A percentile compares a stretch with the other conserved stretches of the same genome.
phyloP scores from a whole-genome alignment of 2,329 filamentous ascomycete genomes.

The Fusarium siculi region DNA sequence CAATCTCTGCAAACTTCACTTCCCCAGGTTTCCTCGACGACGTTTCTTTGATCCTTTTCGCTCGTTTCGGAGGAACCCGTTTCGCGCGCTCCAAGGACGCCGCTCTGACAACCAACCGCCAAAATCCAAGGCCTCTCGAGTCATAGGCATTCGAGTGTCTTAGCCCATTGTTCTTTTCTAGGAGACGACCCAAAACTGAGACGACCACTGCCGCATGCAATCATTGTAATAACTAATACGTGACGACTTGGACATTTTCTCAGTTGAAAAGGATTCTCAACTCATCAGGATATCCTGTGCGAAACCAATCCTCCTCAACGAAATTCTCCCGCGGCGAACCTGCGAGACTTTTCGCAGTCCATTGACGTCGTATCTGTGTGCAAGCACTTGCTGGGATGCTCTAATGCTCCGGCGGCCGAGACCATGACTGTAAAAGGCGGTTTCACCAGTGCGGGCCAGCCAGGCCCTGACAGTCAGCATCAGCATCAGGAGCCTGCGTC shows the following conservation, averaged over 20 bases:
- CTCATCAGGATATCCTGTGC: background rate
- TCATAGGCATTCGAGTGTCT: conserved; percentile 32
- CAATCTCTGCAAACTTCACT: conserved; percentile 7
- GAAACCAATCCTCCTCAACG: background rate
- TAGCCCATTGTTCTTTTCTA: conserved; percentile 25
- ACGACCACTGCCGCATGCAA: conserved; percentile 28
- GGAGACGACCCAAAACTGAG: conserved; percentile 19
- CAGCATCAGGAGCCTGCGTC: conserved; percentile 13
- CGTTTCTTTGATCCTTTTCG: conserved; percentile 11
- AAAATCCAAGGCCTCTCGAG: conserved; percentile 9
- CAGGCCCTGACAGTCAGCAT: conserved; percentile 36
- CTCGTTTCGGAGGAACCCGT: conserved; percentile 25
- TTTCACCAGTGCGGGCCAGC: conserved; percentile 45
- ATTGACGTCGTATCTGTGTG: conserved; percentile 33
- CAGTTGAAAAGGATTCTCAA: conserved; percentile 1
- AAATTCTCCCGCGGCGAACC: background rate
- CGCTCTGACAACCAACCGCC: conserved; percentile 26
- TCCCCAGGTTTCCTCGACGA: conserved; percentile 19
- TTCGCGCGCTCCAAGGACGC: conserved; percentile 17
- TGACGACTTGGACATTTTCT: background rate
- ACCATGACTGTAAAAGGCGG: conserved; percentile 45
- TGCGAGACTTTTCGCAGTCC: conserved; percentile 2
- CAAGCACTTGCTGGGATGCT: conserved; percentile 43
- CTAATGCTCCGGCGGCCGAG: conserved; percentile 35
- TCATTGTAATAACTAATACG: conserved; percentile 31